Percentiles rank a stretch among this genome's conserved stretches.
Evolutionary conservation across 192 early-diverging fungal species (phyloP).

Genomic region (Dissophora globulifera): DNA sequence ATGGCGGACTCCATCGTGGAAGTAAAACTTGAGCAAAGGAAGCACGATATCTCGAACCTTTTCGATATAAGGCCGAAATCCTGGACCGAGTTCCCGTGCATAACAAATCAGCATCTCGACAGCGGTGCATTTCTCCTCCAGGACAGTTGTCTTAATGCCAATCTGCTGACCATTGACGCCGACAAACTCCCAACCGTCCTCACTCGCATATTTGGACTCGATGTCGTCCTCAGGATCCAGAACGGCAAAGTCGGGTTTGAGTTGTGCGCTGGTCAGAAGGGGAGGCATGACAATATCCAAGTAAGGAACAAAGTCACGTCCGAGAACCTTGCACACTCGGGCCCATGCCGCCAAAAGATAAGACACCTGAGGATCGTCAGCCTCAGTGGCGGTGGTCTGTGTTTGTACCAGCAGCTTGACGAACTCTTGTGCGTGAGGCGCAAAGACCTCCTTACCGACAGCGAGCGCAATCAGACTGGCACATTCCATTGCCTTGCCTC

Average conservation of each 20-base stretch:
- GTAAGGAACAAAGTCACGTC: constrained; percentile 92
- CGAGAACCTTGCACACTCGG: constrained; percentile 94
- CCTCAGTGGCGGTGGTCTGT: constrained; percentile 82
- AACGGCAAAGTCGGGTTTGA: constrained; percentile 93
- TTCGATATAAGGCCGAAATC: constrained; percentile 88
- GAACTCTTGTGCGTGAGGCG: constrained; percentile 79
- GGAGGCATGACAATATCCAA: constrained; percentile 92
- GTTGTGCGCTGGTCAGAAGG: constrained; percentile 80
- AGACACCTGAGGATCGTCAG: constrained; percentile 91
- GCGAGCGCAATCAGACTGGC: constrained; percentile 91
- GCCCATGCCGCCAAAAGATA: constrained; percentile 97
- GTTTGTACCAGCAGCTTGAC: constrained; percentile 81
- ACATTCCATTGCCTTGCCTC: constrained; percentile 98
- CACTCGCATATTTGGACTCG: constrained; percentile 88
- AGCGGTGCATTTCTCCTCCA: constrained; percentile 98
- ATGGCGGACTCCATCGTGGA: constrained; percentile 94
- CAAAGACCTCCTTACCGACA: constrained; percentile 90
- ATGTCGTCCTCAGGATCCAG: constrained; percentile 83
- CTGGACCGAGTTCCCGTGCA: constrained; percentile 88
- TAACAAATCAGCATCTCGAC: constrained; percentile 98
- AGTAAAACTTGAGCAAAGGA: constrained; percentile 94
- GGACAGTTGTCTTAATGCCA: constrained; percentile 91
- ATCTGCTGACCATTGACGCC: constrained; percentile 89
- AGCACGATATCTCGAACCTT: constrained; percentile 85
- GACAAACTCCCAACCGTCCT: constrained; percentile 98